Evolutionary conservation across 176 grass and related monocot species (phyloP).

Genomic region (Aechmea fasciata): DNA sequence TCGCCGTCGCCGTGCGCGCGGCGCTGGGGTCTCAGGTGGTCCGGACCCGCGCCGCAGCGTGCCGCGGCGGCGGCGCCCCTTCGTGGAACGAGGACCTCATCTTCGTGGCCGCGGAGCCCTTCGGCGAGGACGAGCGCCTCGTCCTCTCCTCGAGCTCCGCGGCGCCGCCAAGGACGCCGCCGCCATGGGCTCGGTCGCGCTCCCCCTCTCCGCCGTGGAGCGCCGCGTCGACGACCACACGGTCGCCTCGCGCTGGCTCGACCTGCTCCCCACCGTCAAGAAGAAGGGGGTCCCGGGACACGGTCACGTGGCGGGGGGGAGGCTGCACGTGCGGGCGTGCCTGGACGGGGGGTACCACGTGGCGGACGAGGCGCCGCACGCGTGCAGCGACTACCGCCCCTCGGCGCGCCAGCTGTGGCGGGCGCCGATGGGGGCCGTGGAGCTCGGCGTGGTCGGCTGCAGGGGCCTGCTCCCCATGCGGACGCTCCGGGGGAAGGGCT

Average conservation of each 20-base stretch:
- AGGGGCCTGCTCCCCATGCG: constrained; percentile 73
- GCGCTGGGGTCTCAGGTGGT: constrained; percentile 48
- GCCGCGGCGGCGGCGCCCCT: constrained; percentile 51
- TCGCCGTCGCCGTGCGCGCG: constrained; percentile 37
- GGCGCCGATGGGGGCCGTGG: constrained; percentile 47
- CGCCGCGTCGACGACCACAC: constrained; percentile 79
- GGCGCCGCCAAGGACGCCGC: constrained; percentile 37
- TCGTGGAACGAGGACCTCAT: constrained; percentile 89
- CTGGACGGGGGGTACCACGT: constrained; percentile 94
- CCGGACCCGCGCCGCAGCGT: constrained; percentile 38
- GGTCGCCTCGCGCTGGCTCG: constrained; percentile 72
- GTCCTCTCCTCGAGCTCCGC: constrained; percentile 69
- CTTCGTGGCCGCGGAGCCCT: constrained; percentile 77
- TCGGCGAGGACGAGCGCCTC: constrained; percentile 51
- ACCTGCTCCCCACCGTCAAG: constrained; percentile 43
- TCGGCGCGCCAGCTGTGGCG: constrained; percentile 84
- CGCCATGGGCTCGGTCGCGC: constrained; percentile 45
- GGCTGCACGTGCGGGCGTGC: constrained; percentile 71
- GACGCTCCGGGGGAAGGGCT: constrained; percentile 62
- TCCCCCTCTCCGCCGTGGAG: constrained; percentile 55
- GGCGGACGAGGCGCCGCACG: constrained; percentile 48
- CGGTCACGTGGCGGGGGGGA: constrained; percentile 33
- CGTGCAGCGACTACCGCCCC: constrained; percentile 68
- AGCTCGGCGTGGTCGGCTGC: constrained; percentile 79
- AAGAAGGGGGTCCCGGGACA: constrained; percentile 25